Evolutionary conservation across 352 stramenopile species (phyloP), one percentile per base, ranked within the genome.

Genomic region (Globisporangium acanthophoron): DNA sequence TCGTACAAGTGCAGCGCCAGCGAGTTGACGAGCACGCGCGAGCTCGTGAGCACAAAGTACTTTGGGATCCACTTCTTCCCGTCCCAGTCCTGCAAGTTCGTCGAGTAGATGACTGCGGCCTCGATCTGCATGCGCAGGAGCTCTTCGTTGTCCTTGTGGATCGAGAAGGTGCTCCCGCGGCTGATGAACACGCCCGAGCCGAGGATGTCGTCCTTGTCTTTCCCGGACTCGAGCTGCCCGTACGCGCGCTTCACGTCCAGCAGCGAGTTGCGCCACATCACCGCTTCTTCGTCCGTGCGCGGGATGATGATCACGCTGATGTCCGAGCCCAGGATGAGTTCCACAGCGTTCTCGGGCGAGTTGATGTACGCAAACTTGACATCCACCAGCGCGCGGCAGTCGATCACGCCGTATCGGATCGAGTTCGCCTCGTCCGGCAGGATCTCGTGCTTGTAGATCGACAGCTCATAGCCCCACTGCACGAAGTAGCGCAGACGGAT

Each of bases 361-460:
- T 93, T 93, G 48, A 88, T 81, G 56, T 89, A 91, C 9, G 85
- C 81, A 61, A 90, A 95, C 7, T 78, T 80, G 44, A 93, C 85
- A 45, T 95, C 85, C 8, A 90, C 71, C 5, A 95, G 66, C 29
- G 83, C 83, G 7, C 85, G 83, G 20, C 84, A 92, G 62, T 95
- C 85, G 27, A 95, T 90, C 4, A 95, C 85, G 54, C 85, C 85
- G 56, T 95, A 93, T 0, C 85, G 85, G 65, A 95, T 95, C 3
- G 85, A 76, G 18, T 66, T 78, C 5, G 74, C 71, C 57, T 96
- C 86, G 44, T 96, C 82, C 24, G 79, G 71, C 11, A 90, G 59
- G 5, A 96, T 69, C 56, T 94, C 84, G 66, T 96, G 86, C 70
- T 96, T 96, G 70, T 92, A 96, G 61, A 96, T 96, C 7, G 86